phyloP scores from a whole-genome alignment of 805 yeast genomes.

The Ogataea zsoltii region DNA sequence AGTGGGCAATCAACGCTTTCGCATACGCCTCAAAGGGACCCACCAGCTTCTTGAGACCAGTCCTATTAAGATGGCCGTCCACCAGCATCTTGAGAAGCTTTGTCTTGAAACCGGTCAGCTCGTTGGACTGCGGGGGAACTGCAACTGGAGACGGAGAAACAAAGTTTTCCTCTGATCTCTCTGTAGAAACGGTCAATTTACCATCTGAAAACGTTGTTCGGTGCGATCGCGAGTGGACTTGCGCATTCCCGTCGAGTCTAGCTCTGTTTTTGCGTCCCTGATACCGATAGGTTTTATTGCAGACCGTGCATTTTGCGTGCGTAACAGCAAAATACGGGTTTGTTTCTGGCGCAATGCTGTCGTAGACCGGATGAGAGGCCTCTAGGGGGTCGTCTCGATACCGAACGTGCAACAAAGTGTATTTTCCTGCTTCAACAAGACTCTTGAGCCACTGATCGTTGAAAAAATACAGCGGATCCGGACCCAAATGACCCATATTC shows the following conservation, averaged over 20 bases:
- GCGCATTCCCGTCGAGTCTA: constrained; percentile 12
- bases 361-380: background rate
- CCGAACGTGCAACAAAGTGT: constrained; percentile 6
- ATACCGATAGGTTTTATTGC: constrained; percentile 6
- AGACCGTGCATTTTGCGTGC: constrained; percentile 10
- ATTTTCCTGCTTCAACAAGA: constrained; percentile 9
- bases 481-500: no score
- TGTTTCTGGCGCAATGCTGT: background rate
- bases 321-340: constrained; percentile 11
- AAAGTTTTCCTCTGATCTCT: no score
- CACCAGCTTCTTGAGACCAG: no score
- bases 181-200: no score
- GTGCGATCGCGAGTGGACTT: constrained; percentile 2
- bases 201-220: no score
- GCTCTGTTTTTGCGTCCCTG: constrained; percentile 8
- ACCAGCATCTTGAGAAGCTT: no score
- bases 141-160: no score
- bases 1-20: no score
- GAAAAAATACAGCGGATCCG: constrained; percentile 9
- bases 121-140: no score
- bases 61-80: no score
- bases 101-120: no score
- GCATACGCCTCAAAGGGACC: no score
- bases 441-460: constrained; percentile 13
- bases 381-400: constrained; percentile 1